Conservation (phyloP, 75 land plant species). For the Sequoiadendron giganteum region DNA sequence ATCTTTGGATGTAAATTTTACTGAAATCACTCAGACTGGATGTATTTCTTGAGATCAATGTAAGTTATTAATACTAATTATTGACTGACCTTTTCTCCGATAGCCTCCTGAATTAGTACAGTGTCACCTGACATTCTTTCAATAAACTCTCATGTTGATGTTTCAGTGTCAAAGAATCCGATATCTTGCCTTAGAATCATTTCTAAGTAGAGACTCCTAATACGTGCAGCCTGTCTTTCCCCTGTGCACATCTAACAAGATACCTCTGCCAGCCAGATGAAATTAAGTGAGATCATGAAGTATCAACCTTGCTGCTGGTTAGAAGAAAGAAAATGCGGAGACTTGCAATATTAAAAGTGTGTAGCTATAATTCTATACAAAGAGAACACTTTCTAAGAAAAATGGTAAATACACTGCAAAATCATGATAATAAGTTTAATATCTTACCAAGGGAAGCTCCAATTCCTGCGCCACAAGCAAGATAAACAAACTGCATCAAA, state of each 20-base stretch:
- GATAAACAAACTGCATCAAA: constrained; percentile 44
- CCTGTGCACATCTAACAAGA: constrained; percentile 81
- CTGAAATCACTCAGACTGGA: background rate
- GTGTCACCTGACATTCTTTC: constrained; percentile 95
- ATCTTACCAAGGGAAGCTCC: constrained; percentile 59
- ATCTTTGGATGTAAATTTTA: background rate
- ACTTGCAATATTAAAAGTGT: background rate
- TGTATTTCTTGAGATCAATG: background rate
- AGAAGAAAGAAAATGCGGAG: background rate
- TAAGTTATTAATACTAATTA: background rate
- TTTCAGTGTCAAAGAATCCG: constrained; percentile 77
- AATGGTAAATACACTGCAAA: background rate
- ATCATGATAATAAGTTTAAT: background rate
- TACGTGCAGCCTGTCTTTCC: constrained; percentile 72
- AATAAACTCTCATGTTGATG: constrained; percentile 84
- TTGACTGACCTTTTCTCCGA: constrained; percentile 83
- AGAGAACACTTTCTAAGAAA: background rate
- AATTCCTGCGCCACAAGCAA: constrained; percentile 56
- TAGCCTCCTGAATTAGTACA: constrained; percentile 86
- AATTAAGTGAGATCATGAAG: background rate
- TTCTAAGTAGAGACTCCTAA: constrained; percentile 64
- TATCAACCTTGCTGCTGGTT: background rate
- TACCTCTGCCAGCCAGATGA: constrained; percentile 47
- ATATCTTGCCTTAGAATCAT: constrained; percentile 79
- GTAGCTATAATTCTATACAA: background rate